A percentile compares a stretch with the other conserved stretches of the same genome.
These are phyloP conservation scores for Lippia alba DNA, from an alignment of 305 asterid species.

Conservation along the genomic window DNA sequence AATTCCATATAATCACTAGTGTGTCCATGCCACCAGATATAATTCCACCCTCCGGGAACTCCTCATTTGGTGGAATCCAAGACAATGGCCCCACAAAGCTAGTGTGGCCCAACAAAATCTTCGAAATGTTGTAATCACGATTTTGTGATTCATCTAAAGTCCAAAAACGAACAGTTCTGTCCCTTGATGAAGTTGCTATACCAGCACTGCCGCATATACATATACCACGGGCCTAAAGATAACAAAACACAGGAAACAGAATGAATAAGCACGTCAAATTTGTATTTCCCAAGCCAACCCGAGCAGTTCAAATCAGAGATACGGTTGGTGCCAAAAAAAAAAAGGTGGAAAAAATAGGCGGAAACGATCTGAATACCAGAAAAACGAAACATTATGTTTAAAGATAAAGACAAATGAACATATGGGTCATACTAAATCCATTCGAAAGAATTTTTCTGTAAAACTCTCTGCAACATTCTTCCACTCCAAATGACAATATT, in stretches of 20 bases:
- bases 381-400: too few species aligned
- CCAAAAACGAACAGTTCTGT: slow-evolving; percentile 86
- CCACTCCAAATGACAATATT: too few species aligned
- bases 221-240: slow-evolving; percentile 83
- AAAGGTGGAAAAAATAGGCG: background rate
- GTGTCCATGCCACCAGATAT: slow-evolving; percentile 98
- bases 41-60: slow-evolving; percentile 86
- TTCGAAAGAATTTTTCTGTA: too few species aligned
- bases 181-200: slow-evolving; percentile 96
- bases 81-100: slow-evolving; percentile 96
- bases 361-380: too few species aligned
- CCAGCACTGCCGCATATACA: slow-evolving; percentile 82
- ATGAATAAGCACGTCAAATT: slow-evolving; percentile 13
- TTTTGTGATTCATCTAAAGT: slow-evolving; percentile 60
- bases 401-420: too few species aligned
- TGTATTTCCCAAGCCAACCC: slow-evolving; percentile 17
- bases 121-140: slow-evolving; percentile 61
- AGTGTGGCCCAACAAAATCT: slow-evolving; percentile 85
- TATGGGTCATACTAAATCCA: too few species aligned
- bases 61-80: slow-evolving; percentile 80
- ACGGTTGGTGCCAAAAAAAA: background rate
- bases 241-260: slow-evolving; percentile 19
- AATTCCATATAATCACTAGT: slow-evolving; percentile 77
- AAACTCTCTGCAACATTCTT: too few species aligned
- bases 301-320: background rate